phyloP scores from a whole-genome alignment of 2,329 filamentous ascomycete species.

The Amesomyces nigricolor region DNA sequence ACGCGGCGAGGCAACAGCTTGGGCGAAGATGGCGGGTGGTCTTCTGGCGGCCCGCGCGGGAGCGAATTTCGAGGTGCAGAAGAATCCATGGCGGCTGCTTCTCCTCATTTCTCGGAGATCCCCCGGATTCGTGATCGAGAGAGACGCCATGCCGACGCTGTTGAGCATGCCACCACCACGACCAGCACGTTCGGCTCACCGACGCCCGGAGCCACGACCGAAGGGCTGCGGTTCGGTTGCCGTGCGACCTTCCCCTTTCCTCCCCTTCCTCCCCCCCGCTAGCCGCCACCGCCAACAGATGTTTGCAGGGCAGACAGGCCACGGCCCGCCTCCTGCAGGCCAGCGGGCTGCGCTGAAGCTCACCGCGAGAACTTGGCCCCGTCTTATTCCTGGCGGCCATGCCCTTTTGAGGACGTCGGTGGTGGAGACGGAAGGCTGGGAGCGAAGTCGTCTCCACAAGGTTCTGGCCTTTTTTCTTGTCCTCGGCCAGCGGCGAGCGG shows the following conservation, averaged over 20 bases:
- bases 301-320: neutral
- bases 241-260: too few species aligned
- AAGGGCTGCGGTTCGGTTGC: neutral
- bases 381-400: slow-evolving; percentile 10
- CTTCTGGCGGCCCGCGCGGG: neutral
- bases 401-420: neutral
- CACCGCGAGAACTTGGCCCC: slow-evolving; percentile 10
- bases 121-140: too few species aligned
- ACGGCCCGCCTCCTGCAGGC: neutral
- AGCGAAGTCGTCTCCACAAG: slow-evolving; percentile 1
- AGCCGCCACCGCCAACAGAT: neutral
- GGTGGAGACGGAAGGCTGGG: slow-evolving; percentile 9
- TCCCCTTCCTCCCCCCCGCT: too few species aligned
- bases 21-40: neutral
- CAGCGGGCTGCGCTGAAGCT: neutral
- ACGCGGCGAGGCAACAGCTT: too few species aligned
- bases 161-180: neutral
- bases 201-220: slow-evolving; percentile 2
- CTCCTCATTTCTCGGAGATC: neutral
- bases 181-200: neutral
- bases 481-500: neutral
- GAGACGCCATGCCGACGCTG: too few species aligned
- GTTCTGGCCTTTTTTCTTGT: slow-evolving; percentile 3
- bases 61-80: neutral
- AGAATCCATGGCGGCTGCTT: neutral